Conservation (phyloP, 2,329 filamentous ascomycete species). For the Sarocladium strictum region DNA sequence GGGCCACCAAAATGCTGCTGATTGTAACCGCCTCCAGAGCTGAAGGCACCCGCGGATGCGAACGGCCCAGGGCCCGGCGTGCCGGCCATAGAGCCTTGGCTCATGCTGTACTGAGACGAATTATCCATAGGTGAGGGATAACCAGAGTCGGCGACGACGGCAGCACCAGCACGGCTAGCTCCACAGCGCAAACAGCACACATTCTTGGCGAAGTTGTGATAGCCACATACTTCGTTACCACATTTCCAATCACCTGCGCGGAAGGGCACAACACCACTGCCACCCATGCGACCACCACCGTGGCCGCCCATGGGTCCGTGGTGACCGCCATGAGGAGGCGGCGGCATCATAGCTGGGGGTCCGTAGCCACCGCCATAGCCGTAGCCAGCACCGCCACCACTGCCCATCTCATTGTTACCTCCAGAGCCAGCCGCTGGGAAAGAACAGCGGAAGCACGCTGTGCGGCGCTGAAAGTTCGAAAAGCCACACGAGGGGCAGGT, state of each 20-base stretch:
- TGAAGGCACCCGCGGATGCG: slow-evolving; percentile 64
- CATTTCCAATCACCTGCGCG: slow-evolving; percentile 99
- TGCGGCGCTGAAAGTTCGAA: slow-evolving; percentile 98
- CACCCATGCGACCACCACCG: slow-evolving; percentile 66
- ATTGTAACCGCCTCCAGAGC: slow-evolving; percentile 52
- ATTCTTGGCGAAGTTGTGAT: slow-evolving; percentile 99
- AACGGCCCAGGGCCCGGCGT: slow-evolving; percentile 75
- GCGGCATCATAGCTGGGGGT: slow-evolving; percentile 75
- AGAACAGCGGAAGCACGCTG: slow-evolving; percentile 97
- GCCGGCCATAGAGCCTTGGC: slow-evolving; percentile 78
- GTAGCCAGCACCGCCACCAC: slow-evolving; percentile 54
- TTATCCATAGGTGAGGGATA: slow-evolving; percentile 84
- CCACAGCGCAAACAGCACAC: slow-evolving; percentile 95
- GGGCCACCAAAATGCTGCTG: slow-evolving; percentile 82
- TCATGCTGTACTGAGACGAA: slow-evolving; percentile 66
- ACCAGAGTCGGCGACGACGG: slow-evolving; percentile 88
- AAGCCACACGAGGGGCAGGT: slow-evolving; percentile 98
- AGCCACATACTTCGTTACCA: slow-evolving; percentile 92
- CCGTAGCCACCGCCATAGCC: slow-evolving; percentile 56
- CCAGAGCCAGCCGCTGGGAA: slow-evolving; percentile 89
- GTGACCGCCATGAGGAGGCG: slow-evolving; percentile 68
- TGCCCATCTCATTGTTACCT: slow-evolving; percentile 56
- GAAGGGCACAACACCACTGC: slow-evolving; percentile 88
- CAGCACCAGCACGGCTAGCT: slow-evolving; percentile 86
- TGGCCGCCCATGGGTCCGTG: slow-evolving; percentile 44